Conservation (phyloP, 2,329 filamentous ascomycete species). For the Exophiala sp. region DNA sequence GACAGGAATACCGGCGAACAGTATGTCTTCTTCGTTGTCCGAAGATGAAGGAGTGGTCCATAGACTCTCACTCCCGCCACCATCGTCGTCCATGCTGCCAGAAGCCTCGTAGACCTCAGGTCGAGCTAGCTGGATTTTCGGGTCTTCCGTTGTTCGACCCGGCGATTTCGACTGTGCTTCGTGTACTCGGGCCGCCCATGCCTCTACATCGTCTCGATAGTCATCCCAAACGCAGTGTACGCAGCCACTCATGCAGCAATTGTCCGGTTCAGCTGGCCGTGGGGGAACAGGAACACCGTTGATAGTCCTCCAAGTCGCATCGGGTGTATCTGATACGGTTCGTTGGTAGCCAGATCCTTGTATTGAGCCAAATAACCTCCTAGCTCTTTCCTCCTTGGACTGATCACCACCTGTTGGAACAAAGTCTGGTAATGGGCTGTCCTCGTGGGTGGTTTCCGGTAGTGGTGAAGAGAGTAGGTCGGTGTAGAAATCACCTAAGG, state of each 20-base stretch:
- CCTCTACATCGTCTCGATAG: slow-evolving; percentile 87
- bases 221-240: slow-evolving; percentile 96
- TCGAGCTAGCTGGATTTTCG: slow-evolving; percentile 30
- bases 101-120: slow-evolving; percentile 48
- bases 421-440: slow-evolving; percentile 21
- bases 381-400: slow-evolving; percentile 46
- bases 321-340: slow-evolving; percentile 40
- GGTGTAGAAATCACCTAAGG: slow-evolving; percentile 44
- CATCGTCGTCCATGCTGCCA: slow-evolving; percentile 73
- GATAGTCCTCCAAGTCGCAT: slow-evolving; percentile 57
- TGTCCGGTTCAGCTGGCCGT: slow-evolving; percentile 83
- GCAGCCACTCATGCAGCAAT: slow-evolving; percentile 98
- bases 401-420: slow-evolving; percentile 23
- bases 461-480: slow-evolving; percentile 37
- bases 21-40: slow-evolving; percentile 47
- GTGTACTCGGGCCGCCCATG: slow-evolving; percentile 67
- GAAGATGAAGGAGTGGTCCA: slow-evolving; percentile 50
- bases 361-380: slow-evolving; percentile 79
- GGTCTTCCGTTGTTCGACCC: slow-evolving; percentile 16
- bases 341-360: slow-evolving; percentile 69
- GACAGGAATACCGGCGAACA: slow-evolving; percentile 80
- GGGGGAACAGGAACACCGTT: slow-evolving; percentile 82
- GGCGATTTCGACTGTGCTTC: slow-evolving; percentile 54
- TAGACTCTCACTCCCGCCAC: slow-evolving; percentile 68
- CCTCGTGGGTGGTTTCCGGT: slow-evolving; percentile 17